These are phyloP conservation scores for Triticum dicoccoides DNA, from an alignment of 176 grass and related monocot species.

Conservation along the genomic window DNA sequence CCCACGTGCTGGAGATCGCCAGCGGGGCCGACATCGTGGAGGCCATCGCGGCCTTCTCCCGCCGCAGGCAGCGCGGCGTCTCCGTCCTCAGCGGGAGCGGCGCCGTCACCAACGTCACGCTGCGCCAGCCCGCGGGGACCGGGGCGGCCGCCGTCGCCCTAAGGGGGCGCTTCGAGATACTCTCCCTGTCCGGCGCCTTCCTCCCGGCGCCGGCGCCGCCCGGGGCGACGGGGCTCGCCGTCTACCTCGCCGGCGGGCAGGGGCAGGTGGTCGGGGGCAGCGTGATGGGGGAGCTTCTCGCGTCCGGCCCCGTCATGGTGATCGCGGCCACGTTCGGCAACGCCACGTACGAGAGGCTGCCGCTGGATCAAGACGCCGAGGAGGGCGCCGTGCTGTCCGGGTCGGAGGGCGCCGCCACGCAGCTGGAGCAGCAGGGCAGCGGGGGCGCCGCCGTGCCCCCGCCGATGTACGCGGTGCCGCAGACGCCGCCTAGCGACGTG, in stretches of 20 bases:
- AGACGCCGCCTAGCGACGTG: slow-evolving; percentile 51
- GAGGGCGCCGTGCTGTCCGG: slow-evolving; percentile 46
- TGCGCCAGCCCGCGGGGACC: slow-evolving; percentile 58
- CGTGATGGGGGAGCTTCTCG: slow-evolving; percentile 79
- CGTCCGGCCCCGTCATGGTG: slow-evolving; percentile 87
- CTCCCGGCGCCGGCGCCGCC: slow-evolving; percentile 66
- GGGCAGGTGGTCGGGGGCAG: slow-evolving; percentile 85
- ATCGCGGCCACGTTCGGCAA: slow-evolving; percentile 90
- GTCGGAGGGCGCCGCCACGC: slow-evolving; percentile 36
- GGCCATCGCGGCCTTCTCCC: slow-evolving; percentile 70
- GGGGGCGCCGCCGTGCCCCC: slow-evolving; percentile 31
- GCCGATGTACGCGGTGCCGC: slow-evolving; percentile 52
- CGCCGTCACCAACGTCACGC: slow-evolving; percentile 69
- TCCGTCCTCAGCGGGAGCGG: slow-evolving; percentile 85
- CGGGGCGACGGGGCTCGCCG: slow-evolving; percentile 63
- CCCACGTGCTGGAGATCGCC: slow-evolving; percentile 90
- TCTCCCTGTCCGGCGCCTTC: slow-evolving; percentile 84
- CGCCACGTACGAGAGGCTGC: slow-evolving; percentile 85
- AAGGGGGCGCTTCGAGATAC: slow-evolving; percentile 69
- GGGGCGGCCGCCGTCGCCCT: slow-evolving; percentile 50
- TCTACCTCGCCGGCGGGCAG: slow-evolving; percentile 82
- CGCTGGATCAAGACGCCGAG: slow-evolving; percentile 57
- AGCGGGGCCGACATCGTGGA: slow-evolving; percentile 88
- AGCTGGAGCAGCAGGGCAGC: slow-evolving; percentile 38
- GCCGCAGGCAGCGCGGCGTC: slow-evolving; percentile 72